These are phyloP conservation scores for Lodderomyces jiufengensis DNA, from an alignment of 1,139 yeast species.

Conservation along the genomic window DNA sequence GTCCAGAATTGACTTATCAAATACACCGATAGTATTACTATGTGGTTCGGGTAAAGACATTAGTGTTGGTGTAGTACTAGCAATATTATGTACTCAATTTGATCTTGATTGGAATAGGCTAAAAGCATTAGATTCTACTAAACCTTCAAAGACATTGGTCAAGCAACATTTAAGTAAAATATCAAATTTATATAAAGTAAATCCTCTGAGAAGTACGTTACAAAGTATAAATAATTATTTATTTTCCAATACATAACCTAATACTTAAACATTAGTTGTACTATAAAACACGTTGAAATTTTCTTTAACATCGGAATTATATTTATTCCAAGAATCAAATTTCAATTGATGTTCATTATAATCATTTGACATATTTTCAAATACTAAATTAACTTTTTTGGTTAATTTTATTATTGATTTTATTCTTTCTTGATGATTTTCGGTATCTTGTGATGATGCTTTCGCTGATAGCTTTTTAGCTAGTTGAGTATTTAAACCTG, in stretches of 20 bases:
- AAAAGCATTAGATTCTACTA: slow-evolving; percentile 13
- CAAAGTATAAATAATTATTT: slow-evolving; percentile 57
- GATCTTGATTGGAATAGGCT: slow-evolving; percentile 36
- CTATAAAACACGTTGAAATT: slow-evolving; percentile 13
- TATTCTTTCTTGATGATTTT: slow-evolving; percentile 16
- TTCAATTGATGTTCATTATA: slow-evolving; percentile 6
- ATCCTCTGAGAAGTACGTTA: slow-evolving; percentile 75
- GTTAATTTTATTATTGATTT: slow-evolving; percentile 14
- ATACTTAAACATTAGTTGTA: slow-evolving; percentile 8
- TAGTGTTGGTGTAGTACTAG: slow-evolving; percentile 57
- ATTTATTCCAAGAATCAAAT: slow-evolving; percentile 11
- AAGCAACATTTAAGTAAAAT: slow-evolving; percentile 55
- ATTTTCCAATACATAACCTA: slow-evolving; percentile 3
- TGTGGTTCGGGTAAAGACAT: slow-evolving; percentile 69
- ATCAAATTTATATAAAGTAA: slow-evolving; percentile 44
- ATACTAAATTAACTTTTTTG: slow-evolving; percentile 11
- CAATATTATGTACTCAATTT: slow-evolving; percentile 46
- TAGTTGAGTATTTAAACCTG: slow-evolving; percentile 26
- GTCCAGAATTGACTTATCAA: slow-evolving; percentile 14
- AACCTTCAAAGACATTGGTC: slow-evolving; percentile 49
- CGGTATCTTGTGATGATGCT: slow-evolving; percentile 41
- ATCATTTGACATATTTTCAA: slow-evolving; percentile 9
- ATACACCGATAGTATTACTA: slow-evolving; percentile 32
- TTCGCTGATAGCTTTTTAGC: slow-evolving; percentile 37
- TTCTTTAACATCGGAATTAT: slow-evolving; percentile 7